These are phyloP conservation scores for Marasmius oreades DNA, from an alignment of 1,284 basidiomycete genomes.

Conservation along the genomic window DNA sequence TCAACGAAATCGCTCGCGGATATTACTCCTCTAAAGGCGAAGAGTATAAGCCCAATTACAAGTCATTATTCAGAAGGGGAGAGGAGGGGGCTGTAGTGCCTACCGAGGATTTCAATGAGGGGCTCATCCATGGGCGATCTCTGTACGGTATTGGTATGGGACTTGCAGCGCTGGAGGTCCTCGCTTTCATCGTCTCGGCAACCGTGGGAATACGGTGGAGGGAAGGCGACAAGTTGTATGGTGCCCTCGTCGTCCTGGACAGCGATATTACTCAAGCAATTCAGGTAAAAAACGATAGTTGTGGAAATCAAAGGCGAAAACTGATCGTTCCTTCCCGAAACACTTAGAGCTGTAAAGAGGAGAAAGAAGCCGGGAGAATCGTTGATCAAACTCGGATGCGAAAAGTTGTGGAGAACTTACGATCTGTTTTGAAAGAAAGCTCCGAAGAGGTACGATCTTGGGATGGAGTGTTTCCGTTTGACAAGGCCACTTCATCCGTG, in stretches of 20 bases:
- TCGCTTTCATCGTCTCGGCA: conserved; percentile 52
- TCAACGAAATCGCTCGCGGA: conserved; percentile 57
- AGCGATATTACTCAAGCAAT: conserved; percentile 75
- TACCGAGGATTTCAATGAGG: conserved; percentile 45
- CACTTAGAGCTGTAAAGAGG: conserved; percentile 73
- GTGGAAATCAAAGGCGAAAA: conserved; percentile 11
- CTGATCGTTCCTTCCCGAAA: conserved; percentile 2
- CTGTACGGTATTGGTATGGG: conserved; percentile 76
- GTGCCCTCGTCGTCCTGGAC: conserved; percentile 60
- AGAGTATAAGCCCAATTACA: conserved; percentile 31
- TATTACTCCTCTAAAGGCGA: conserved; percentile 45
- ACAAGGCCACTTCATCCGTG: conserved; percentile 52
- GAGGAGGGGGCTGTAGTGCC: conserved; percentile 36
- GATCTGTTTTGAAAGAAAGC: conserved; percentile 46
- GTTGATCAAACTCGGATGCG: conserved; percentile 43
- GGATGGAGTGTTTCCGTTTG: conserved; percentile 72
- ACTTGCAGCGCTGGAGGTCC: conserved; percentile 51
- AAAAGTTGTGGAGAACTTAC: conserved; percentile 45
- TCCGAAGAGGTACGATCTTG: conserved; percentile 48
- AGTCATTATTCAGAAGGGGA: conserved; percentile 36
- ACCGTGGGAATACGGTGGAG: conserved; percentile 63
- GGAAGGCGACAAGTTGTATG: conserved; percentile 50
- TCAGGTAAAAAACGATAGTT: conserved; percentile 38
- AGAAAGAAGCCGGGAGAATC: conserved; percentile 53
- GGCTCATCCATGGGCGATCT: conserved; percentile 53